These are phyloP conservation scores for Gremmenia infestans DNA, from an alignment of 2,329 filamentous ascomycete genomes.

Conservation along the genomic window DNA sequence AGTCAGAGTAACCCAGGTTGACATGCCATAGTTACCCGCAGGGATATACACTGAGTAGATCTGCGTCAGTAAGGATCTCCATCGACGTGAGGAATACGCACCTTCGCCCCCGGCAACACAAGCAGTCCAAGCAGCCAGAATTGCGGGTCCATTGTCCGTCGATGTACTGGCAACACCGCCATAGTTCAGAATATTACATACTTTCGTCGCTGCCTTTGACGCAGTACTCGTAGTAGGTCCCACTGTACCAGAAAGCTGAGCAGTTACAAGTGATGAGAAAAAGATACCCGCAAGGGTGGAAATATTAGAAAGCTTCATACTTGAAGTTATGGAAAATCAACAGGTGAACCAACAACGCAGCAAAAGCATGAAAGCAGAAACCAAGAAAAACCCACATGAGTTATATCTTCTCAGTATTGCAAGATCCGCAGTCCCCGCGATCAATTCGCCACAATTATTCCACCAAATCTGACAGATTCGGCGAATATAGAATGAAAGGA, in stretches of 20 bases:
- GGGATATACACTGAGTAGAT: slow-evolving; percentile 18
- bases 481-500: no score
- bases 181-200: slow-evolving; percentile 43
- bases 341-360: no score
- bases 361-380: no score
- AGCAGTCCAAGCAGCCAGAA: slow-evolving; percentile 38
- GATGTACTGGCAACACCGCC: slow-evolving; percentile 41
- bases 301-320: slow-evolving; percentile 13
- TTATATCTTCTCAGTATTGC: no score
- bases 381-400: no score
- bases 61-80: not conserved
- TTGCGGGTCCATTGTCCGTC: slow-evolving; percentile 40
- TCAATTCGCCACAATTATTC: no score
- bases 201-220: slow-evolving; percentile 20
- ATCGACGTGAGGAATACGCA: not conserved
- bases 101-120: slow-evolving; percentile 39
- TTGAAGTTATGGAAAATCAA: not conserved
- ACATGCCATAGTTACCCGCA: slow-evolving; percentile 42
- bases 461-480: no score
- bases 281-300: slow-evolving; percentile 4
- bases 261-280: slow-evolving; percentile 8
- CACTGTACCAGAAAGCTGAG: slow-evolving; percentile 23
- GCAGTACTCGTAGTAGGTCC: slow-evolving; percentile 24
- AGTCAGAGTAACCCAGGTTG: slow-evolving; percentile 44
- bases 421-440: no score